phyloP scores from a whole-genome alignment of 768 basidiomycete genomes.

The Termitomyces sp. region DNA sequence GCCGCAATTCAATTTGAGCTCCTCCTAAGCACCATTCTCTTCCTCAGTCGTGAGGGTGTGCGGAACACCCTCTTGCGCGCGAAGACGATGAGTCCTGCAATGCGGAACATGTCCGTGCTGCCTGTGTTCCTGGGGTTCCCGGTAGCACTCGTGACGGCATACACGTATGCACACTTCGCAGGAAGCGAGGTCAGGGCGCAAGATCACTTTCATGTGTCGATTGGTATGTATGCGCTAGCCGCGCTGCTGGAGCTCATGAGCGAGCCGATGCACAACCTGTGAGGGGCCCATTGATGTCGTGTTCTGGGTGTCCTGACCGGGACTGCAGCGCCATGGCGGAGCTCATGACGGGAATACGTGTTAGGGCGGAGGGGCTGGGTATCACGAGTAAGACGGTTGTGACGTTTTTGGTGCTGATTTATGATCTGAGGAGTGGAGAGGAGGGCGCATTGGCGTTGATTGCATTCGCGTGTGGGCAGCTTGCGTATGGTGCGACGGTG shows the following conservation, averaged over 20 bases:
- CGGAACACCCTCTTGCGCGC: constrained; percentile 78
- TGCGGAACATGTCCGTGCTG: constrained; percentile 49
- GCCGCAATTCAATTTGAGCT: constrained; percentile 95
- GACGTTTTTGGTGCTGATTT: constrained; percentile 63
- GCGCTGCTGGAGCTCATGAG: constrained; percentile 73
- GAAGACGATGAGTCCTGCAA: constrained; percentile 19
- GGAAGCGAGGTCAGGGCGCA: constrained; percentile 52
- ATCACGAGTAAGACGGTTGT: constrained; percentile 67
- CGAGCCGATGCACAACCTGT: constrained; percentile 81
- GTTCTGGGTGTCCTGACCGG: constrained; percentile 8
- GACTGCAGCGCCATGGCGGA: constrained; percentile 55
- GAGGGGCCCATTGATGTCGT: constrained; percentile 16
- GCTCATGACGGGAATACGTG: constrained; percentile 62
- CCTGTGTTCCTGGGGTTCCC: constrained; percentile 69
- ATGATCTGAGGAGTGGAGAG: constrained; percentile 29
- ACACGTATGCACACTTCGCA: constrained; percentile 51
- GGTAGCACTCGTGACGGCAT: constrained; percentile 45
- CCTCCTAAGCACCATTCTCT: constrained; percentile 82
- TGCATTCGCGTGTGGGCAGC: constrained; percentile 85
- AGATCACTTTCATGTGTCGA: constrained; percentile 55
- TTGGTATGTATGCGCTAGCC: constrained; percentile 66
- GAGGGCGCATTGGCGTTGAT: constrained; percentile 53
- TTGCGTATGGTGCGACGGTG: constrained; percentile 60
- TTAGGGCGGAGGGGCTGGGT: constrained; percentile 82
- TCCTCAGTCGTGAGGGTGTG: constrained; percentile 90